Base-by-base conservation (phyloP, 2,329 filamentous ascomycete genomes). In the Alternaria consortialis region DNA sequence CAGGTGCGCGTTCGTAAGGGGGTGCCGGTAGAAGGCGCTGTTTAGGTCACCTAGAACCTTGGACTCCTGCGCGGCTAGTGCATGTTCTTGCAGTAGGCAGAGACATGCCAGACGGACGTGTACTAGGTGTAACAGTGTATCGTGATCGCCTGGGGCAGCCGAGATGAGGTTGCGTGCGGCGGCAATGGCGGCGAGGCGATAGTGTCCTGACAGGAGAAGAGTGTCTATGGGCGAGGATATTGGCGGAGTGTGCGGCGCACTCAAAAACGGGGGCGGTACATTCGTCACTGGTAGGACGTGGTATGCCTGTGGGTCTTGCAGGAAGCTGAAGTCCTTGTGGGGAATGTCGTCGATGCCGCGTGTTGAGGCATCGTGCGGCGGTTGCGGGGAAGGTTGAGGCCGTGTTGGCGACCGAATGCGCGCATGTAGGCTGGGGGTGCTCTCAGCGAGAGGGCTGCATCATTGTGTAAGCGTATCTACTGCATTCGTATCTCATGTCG, bases 61-160 rank as follows among this genome's bases (percentile, higher is more conserved):
- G 5, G 86, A 84, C 76, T 91, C 88, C 64, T 88, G 84, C 0
- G 87, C 86, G 3, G 84, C 84, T 4, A 85, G 74, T 4, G 80
- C 77, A 34, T 82, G 80, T 59, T 91, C 88, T 62, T 91, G 90
- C 46, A 94, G 89, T 2, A 97, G 84, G 39, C 93, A 91, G 7
- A 98, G 84, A 72, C 91, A 96, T 17, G 91, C 89, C 0, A 97
- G 84, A 2, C 94, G 89, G 1, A 89, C 90, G 79, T 97, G 94
- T 2, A 97, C 83, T 15, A 97, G 83, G 39, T 86, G 81, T 71
- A 97, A 92, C 53, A 97, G 92, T 23, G 85, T 83, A 7, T 81
- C 81, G 46, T 87, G 81, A 74, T 94, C 88, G 47, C 82, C 82
- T 0, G 88, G 82, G 0, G 79, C 69, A 40, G 73, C 69, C 7